phyloP scores from a whole-genome alignment of 768 basidiomycete genomes.

The Suillus sp. region DNA sequence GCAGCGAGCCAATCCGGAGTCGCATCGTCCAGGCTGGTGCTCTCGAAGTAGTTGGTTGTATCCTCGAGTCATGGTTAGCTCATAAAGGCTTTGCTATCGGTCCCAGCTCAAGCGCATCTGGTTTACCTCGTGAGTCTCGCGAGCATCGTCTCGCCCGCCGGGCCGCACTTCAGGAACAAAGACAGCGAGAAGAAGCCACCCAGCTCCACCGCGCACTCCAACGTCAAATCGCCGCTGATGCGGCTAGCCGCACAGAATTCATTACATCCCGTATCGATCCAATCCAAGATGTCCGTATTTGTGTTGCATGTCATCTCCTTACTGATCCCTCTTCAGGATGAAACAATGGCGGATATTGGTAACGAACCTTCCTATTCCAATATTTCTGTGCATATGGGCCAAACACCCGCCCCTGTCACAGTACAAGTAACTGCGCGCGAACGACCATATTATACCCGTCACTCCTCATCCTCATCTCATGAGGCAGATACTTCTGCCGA shows the following conservation, averaged over 20 bases:
- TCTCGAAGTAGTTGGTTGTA: constrained; percentile 89
- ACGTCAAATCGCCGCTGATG: constrained; percentile 45
- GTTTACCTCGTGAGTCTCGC: constrained; percentile 70
- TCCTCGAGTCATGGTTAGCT: constrained; percentile 91
- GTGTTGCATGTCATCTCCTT: background rate
- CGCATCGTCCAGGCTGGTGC: constrained; percentile 95
- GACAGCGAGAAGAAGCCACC: constrained; percentile 62
- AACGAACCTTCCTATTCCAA: constrained; percentile 22
- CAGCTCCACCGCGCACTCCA: constrained; percentile 61
- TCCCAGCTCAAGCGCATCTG: constrained; percentile 75
- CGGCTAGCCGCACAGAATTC: constrained; percentile 24
- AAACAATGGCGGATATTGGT: constrained; percentile 35
- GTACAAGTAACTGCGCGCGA: constrained; percentile 24
- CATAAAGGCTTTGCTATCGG: constrained; percentile 86
- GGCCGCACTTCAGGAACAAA: constrained; percentile 53
- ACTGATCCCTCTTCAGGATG: constrained; percentile 28
- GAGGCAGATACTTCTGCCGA: constrained; percentile 67
- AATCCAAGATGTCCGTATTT: constrained; percentile 26
- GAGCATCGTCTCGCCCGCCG: constrained; percentile 71
- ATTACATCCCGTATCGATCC: constrained; percentile 13
- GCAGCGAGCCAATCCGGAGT: constrained; percentile 88
- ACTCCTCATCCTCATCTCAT: constrained; percentile 29
- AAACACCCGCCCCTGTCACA: constrained; percentile 21
- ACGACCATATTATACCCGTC: constrained; percentile 23
- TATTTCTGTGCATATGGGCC: constrained; percentile 26